A percentile compares a stretch with the other conserved stretches of the same genome.
These are phyloP conservation scores for Nakazawaea anatomiae DNA, from an alignment of 805 yeast genomes.

Conservation along the genomic window DNA sequence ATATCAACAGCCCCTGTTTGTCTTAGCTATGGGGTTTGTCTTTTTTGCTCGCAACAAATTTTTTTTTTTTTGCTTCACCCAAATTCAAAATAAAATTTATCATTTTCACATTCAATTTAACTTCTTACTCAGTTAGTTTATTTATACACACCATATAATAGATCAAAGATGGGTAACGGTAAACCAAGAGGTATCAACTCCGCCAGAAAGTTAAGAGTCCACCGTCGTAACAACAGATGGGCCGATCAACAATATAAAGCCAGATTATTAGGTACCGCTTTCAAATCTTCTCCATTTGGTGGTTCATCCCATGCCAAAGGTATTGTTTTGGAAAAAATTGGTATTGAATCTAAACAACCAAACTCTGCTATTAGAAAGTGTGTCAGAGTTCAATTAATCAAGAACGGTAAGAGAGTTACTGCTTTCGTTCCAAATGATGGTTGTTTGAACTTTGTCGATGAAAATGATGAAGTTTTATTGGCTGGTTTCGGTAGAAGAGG, in stretches of 20 bases:
- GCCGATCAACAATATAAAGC: slow-evolving; percentile 97
- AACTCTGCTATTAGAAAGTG: slow-evolving; percentile 99
- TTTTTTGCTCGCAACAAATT: background rate
- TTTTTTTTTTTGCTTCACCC: background rate
- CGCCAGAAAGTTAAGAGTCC: slow-evolving; percentile 99
- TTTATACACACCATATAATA: background rate
- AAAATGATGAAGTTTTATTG: slow-evolving; percentile 98
- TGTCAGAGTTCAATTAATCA: slow-evolving; percentile 99
- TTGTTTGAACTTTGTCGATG: slow-evolving; percentile 99
- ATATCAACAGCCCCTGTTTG: background rate
- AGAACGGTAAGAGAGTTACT: slow-evolving; percentile 99
- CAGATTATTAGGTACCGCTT: slow-evolving; percentile 98
- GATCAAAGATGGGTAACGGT: slow-evolving; percentile 91
- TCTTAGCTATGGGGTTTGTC: too few species aligned
- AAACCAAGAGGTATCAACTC: slow-evolving; percentile 99
- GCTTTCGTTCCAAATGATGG: slow-evolving; percentile 99
- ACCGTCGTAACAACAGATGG: slow-evolving; percentile 99
- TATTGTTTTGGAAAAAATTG: slow-evolving; percentile 98
- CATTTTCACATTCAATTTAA: background rate
- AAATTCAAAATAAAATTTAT: too few species aligned
- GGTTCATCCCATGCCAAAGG: slow-evolving; percentile 99
- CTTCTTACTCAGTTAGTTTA: too few species aligned
- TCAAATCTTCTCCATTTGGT: slow-evolving; percentile 99
- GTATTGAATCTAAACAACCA: slow-evolving; percentile 99
- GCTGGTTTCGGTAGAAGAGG: slow-evolving; percentile 99